Conservation (phyloP, 1,284 basidiomycete species). For the Wallemia hederae region DNA sequence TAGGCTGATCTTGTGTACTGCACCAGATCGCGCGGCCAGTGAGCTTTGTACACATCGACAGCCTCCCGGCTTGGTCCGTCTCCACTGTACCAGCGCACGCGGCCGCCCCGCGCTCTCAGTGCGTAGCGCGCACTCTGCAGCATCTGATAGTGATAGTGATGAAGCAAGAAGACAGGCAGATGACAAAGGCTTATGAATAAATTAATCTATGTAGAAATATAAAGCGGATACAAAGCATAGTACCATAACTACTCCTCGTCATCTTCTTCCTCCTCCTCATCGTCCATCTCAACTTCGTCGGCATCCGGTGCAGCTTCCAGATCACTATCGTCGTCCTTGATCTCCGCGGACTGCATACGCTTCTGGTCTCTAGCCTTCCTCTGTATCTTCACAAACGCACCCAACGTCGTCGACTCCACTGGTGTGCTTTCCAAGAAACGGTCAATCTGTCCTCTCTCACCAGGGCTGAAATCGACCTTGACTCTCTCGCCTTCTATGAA, state of each 20-base stretch:
- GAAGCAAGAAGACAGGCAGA: too few relatives aligned
- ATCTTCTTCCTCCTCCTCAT: background rate
- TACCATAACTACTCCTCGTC: background rate
- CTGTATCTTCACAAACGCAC: slow-evolving; percentile 9
- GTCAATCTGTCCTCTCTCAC: slow-evolving; percentile 33
- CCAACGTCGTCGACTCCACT: slow-evolving; percentile 41
- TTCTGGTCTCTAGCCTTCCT: background rate
- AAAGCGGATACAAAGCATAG: background rate
- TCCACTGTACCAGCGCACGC: background rate
- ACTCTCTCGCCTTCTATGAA: slow-evolving; percentile 44
- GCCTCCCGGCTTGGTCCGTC: background rate
- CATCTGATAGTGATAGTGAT: background rate
- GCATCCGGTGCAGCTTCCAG: background rate
- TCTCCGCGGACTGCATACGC: background rate
- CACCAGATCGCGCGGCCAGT: background rate
- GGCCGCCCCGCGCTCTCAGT: background rate
- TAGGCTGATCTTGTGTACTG: background rate
- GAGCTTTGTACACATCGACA: background rate
- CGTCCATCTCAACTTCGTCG: background rate
- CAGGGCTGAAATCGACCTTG: slow-evolving; percentile 40
- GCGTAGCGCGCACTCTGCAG: background rate
- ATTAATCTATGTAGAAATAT: too few relatives aligned
- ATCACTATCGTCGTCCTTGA: background rate
- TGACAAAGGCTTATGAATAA: too few relatives aligned
- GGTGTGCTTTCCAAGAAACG: slow-evolving; percentile 36